Conservation (phyloP, 2,329 filamentous ascomycete genomes). For the Eutypa lata region DNA sequence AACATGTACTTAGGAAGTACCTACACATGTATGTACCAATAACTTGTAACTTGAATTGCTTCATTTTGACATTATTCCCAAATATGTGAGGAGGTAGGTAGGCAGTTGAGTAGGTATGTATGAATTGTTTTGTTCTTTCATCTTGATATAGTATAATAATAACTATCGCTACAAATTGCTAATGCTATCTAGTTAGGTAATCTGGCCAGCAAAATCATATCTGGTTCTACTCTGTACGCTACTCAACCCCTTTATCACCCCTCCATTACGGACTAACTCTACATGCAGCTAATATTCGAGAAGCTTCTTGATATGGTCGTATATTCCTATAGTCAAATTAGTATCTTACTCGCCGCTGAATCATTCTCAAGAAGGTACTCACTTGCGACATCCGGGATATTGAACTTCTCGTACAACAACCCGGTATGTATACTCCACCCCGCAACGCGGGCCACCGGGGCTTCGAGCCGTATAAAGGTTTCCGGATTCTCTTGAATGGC, state of each 20-base stretch:
- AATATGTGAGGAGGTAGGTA: no score
- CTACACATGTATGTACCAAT: no score
- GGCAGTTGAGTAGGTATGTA: no score
- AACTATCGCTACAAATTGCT: no score
- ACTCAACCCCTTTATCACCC: neutral
- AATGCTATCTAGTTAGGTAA: no score
- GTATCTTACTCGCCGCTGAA: constrained; percentile 2
- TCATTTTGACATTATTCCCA: no score
- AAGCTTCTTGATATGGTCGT: constrained; percentile 66
- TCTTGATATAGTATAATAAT: no score
- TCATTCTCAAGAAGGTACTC: constrained; percentile 45
- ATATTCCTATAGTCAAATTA: constrained; percentile 54
- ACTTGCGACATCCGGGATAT: constrained; percentile 84
- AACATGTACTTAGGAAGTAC: no score
- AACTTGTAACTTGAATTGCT: no score
- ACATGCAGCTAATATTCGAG: constrained; percentile 55
- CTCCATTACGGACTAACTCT: neutral
- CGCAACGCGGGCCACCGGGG: constrained; percentile 78
- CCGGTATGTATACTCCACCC: constrained; percentile 89
- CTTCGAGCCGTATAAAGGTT: constrained; percentile 80
- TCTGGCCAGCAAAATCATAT: no score
- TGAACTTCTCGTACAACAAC: constrained; percentile 74
- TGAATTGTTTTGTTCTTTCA: no score
- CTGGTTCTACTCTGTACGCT: no score
- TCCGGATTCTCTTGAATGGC: constrained; percentile 75